A percentile compares a stretch with the other conserved stretches of the same genome.
Conservation (phyloP, 1,139 yeast genomes). For the Yamadazyma mexicana region DNA sequence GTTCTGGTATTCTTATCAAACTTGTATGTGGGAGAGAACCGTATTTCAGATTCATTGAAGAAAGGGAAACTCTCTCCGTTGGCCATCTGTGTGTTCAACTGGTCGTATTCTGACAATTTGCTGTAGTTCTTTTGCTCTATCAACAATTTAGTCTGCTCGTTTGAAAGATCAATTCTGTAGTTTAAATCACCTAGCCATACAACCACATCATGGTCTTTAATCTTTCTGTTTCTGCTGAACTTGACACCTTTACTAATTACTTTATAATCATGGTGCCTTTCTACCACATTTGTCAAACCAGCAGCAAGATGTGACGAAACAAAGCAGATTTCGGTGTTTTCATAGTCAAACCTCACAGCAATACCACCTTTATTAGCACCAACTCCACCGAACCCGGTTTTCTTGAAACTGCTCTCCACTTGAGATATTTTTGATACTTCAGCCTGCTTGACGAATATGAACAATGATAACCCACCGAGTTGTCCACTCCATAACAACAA, state of each 20-base stretch:
- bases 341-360: constrained; percentile 77
- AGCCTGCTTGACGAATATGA: constrained; percentile 64
- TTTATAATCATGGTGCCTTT: constrained; percentile 80
- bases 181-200: constrained; percentile 94
- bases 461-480: constrained; percentile 85
- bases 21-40: constrained; percentile 88
- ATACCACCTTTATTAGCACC: constrained; percentile 97
- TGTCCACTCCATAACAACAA: constrained; percentile 82
- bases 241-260: constrained; percentile 61
- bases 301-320: constrained; percentile 91
- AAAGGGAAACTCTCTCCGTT: constrained; percentile 65
- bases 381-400: constrained; percentile 93
- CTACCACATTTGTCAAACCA: constrained; percentile 73
- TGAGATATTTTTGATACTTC: constrained; percentile 53
- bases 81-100: constrained; percentile 69
- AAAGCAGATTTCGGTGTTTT: constrained; percentile 73
- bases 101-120: constrained; percentile 70
- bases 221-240: constrained; percentile 50
- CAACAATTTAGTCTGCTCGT: constrained; percentile 64
- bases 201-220: constrained; percentile 78
- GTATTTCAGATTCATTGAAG: constrained; percentile 74
- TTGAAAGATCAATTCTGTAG: constrained; percentile 70
- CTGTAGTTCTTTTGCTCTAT: constrained; percentile 51
- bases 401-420: constrained; percentile 77
- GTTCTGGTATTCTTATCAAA: constrained; percentile 77